These are phyloP conservation scores for Chytriomyces sp. DNA, from an alignment of 192 early-diverging fungal genomes.

Conservation along the genomic window DNA sequence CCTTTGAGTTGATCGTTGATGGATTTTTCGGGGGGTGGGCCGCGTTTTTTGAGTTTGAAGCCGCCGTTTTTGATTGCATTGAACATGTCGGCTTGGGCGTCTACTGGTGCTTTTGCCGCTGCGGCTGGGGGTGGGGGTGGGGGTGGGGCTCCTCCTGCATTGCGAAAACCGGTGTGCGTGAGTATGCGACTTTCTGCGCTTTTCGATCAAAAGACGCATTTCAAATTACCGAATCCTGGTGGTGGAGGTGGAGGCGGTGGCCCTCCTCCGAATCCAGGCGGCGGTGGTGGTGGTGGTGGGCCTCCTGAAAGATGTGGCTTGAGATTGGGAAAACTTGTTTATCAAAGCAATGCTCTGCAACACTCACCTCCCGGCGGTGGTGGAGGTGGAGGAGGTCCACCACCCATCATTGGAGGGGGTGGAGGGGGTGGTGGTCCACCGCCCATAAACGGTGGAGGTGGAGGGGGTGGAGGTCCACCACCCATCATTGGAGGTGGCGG, in stretches of 20 bases:
- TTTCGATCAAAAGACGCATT: constrained; percentile 26
- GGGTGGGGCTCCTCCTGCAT: constrained; percentile 31
- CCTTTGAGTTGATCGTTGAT: not conserved
- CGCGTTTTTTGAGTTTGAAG: constrained; percentile 39
- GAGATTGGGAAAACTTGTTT: not conserved
- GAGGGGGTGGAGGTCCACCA: constrained; percentile 33
- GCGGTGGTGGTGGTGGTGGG: constrained; percentile 33
- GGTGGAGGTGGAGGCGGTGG: constrained; percentile 42
- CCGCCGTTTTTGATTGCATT: constrained; percentile 21
- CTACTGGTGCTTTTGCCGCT: not conserved
- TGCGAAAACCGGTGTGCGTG: not conserved
- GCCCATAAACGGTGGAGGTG: constrained; percentile 11
- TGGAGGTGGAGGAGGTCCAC: constrained; percentile 37
- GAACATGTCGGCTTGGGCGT: constrained; percentile 2
- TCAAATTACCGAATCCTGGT: constrained; percentile 20
- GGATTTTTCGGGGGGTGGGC: constrained; percentile 11
- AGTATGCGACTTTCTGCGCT: constrained; percentile 5
- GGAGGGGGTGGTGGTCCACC: constrained; percentile 23
- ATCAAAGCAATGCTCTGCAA: constrained; percentile 21
- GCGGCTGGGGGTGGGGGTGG: constrained; percentile 16
- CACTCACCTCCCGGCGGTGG: constrained; percentile 27
- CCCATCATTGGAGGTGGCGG: constrained; percentile 17
- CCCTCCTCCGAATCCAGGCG: constrained; percentile 28
- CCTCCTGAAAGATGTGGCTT: not conserved
- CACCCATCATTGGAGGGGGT: constrained; percentile 12